phyloP scores from a whole-genome alignment of 805 yeast species.

The Torulaspora indica region DNA sequence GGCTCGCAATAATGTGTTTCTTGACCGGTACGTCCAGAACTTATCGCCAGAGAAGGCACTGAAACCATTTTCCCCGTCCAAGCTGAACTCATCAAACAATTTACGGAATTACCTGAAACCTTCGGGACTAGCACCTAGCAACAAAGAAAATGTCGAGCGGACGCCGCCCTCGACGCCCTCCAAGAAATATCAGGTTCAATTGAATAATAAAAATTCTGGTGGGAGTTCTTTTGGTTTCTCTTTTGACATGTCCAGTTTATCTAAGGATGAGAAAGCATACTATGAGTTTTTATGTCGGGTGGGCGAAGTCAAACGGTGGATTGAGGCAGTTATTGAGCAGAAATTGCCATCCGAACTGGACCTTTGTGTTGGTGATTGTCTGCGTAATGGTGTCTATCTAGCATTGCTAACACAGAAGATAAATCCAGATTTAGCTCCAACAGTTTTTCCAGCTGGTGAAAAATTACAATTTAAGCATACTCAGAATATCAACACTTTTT shows the following conservation, averaged over 20 bases:
- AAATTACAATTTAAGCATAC: constrained; percentile 83
- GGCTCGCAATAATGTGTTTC: constrained; percentile 19
- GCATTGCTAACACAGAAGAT: constrained; percentile 74
- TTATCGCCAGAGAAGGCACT: constrained; percentile 18
- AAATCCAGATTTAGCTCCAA: constrained; percentile 56
- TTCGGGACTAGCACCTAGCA: neutral
- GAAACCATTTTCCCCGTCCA: constrained; percentile 25
- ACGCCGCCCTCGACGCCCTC: constrained; percentile 5
- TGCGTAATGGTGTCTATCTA: constrained; percentile 79
- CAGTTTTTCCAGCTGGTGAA: constrained; percentile 52
- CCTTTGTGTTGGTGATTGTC: constrained; percentile 49
- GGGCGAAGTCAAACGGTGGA: constrained; percentile 78
- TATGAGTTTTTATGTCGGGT: constrained; percentile 80
- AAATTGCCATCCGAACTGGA: constrained; percentile 53
- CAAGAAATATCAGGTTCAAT: neutral
- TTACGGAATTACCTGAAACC: neutral
- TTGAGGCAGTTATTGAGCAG: constrained; percentile 58
- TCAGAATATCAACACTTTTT: constrained; percentile 84
- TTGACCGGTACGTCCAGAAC: constrained; percentile 31
- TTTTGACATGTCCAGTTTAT: constrained; percentile 4
- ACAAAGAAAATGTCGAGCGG: constrained; percentile 1
- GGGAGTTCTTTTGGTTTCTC: neutral
- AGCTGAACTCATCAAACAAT: constrained; percentile 19
- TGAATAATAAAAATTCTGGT: neutral
- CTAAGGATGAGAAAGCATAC: constrained; percentile 38